Conservation (phyloP, 2,329 filamentous ascomycete species). For the Pseudogymnoascus sp. region DNA sequence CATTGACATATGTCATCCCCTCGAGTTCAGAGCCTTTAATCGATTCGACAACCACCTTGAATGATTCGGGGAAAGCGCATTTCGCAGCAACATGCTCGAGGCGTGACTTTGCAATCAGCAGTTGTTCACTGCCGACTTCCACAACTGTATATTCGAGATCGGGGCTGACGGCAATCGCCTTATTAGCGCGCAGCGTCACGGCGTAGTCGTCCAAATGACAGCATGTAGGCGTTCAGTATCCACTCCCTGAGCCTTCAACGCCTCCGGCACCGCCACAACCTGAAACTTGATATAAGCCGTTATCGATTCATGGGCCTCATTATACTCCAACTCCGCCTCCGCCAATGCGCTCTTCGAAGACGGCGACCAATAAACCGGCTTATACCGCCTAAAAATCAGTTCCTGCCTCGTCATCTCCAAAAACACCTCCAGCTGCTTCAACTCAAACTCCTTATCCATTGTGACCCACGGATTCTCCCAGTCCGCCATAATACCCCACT, state of each 20-base stretch:
- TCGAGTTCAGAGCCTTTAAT: conserved; percentile 61
- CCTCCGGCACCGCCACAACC: conserved; percentile 43
- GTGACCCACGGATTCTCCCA: conserved; percentile 74
- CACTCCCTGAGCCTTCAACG: conserved; percentile 36
- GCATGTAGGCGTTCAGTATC: conserved; percentile 47
- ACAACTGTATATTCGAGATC: conserved; percentile 70
- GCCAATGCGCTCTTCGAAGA: conserved; percentile 73
- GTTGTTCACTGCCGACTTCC: conserved; percentile 46
- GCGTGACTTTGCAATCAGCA: conserved; percentile 67
- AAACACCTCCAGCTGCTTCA: conserved; percentile 68
- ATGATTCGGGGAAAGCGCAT: conserved; percentile 30
- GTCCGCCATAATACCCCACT: conserved; percentile 73
- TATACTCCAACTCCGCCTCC: conserved; percentile 80
- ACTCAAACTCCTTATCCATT: conserved; percentile 70
- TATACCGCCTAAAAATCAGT: conserved; percentile 70
- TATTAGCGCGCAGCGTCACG: conserved; percentile 93
- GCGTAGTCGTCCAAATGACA: conserved; percentile 98
- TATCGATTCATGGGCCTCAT: conserved; percentile 63
- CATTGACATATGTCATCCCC: conserved; percentile 62
- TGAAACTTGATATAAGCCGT: conserved; percentile 78
- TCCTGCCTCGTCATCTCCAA: conserved; percentile 66
- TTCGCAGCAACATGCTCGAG: conserved; percentile 50
- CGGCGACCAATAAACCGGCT: conserved; percentile 83
- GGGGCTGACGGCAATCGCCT: conserved; percentile 74
- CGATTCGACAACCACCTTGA: conserved; percentile 44